phyloP scores from a whole-genome alignment of 2,329 filamentous ascomycete genomes.

The Phyllosticta citrichinensis region DNA sequence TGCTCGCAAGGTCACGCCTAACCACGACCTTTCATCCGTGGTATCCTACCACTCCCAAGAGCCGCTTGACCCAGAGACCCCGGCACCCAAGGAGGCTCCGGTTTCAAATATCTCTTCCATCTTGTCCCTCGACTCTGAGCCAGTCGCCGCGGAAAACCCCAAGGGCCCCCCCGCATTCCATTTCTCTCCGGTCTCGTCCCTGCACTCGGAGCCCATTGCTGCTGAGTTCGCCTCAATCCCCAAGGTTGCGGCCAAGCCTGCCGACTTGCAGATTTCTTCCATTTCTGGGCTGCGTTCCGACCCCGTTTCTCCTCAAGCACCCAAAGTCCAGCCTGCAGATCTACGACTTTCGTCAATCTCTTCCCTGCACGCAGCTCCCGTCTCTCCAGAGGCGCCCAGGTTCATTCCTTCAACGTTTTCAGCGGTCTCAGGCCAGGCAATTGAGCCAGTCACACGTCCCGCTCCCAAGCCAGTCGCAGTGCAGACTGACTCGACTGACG shows the following conservation, averaged over 20 bases:
- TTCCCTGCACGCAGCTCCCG: conserved; percentile 13
- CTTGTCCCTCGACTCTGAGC: conserved; percentile 15
- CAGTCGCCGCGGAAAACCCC: conserved; percentile 9
- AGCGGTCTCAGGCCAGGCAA: not conserved
- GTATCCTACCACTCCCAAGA: not conserved
- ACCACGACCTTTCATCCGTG: conserved; percentile 1
- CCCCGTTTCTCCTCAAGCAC: conserved; percentile 18
- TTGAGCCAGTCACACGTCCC: conserved; percentile 4
- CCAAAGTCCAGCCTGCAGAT: conserved; percentile 8
- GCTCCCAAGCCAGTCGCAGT: not conserved
- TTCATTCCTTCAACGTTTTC: conserved; percentile 1
- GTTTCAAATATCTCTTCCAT: conserved; percentile 11
- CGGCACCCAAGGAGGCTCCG: conserved; percentile 8
- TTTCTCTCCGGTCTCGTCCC: not conserved
- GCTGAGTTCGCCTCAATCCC: not conserved
- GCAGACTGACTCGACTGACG: conserved; percentile 5
- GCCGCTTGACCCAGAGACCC: conserved; percentile 1
- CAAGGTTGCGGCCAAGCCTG: conserved; percentile 6
- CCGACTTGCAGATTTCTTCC: conserved; percentile 11
- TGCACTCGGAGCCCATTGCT: not conserved
- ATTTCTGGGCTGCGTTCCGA: conserved; percentile 15
- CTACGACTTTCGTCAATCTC: conserved; percentile 11
- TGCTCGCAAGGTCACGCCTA: not conserved
- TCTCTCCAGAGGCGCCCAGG: not conserved
- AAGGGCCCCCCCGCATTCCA: not conserved